These are phyloP conservation scores for Stevia rebaudiana DNA, from an alignment of 140 eudicot species.

Conservation along the genomic window DNA sequence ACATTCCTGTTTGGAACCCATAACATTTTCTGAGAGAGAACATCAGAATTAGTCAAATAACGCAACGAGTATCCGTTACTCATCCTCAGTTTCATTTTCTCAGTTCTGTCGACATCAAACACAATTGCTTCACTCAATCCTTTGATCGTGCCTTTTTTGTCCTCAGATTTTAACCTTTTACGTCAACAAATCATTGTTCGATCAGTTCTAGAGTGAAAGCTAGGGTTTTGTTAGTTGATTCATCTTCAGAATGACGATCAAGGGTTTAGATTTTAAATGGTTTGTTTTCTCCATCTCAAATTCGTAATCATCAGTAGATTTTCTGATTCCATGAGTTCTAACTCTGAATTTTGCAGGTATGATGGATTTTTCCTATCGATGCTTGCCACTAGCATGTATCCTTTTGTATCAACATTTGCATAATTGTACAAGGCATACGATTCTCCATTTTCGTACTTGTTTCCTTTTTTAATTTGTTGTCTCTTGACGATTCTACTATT, in stretches of 20 bases:
- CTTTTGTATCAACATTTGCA: conserved; percentile 21
- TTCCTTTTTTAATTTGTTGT: neutral
- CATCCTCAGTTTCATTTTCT: conserved; percentile 15
- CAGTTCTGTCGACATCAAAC: conserved; percentile 4
- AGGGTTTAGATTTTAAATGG: conserved; percentile 87
- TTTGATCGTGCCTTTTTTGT: conserved; percentile 12
- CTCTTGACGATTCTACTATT: conserved; percentile 36
- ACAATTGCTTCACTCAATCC: conserved; percentile 3
- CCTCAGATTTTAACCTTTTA: conserved; percentile 9
- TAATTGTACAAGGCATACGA: neutral
- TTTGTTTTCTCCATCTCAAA: conserved; percentile 11
- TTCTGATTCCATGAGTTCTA: conserved; percentile 4
- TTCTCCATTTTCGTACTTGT: too few relatives aligned
- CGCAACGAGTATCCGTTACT: neutral
- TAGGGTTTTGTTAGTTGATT: conserved; percentile 30
- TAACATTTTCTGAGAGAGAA: neutral
- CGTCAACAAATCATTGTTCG: conserved; percentile 30
- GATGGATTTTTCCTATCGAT: conserved; percentile 90
- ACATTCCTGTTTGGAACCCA: neutral
- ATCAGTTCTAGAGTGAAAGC: conserved; percentile 24
- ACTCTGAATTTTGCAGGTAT: conserved; percentile 54
- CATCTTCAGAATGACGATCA: conserved; percentile 47
- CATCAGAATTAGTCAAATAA: neutral
- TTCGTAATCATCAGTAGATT: neutral
- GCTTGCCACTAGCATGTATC: conserved; percentile 96